These are phyloP conservation scores for Chrysoporthe deuterocubensis DNA, from an alignment of 2,329 filamentous ascomycete genomes.

Conservation along the genomic window DNA sequence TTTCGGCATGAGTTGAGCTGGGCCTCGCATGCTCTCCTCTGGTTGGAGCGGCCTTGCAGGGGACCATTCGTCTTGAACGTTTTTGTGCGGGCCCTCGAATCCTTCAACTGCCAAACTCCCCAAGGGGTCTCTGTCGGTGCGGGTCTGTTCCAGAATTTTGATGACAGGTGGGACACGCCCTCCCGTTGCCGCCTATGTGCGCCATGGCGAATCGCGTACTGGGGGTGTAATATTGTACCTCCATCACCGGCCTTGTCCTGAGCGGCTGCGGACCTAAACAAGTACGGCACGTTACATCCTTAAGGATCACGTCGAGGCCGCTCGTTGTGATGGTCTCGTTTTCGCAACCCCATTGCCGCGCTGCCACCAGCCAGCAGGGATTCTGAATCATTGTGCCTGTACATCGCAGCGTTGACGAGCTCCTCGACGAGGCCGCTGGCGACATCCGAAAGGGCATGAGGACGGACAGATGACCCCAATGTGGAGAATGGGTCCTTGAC, in stretches of 20 bases:
- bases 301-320: not conserved
- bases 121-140: not conserved
- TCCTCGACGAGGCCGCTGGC: not conserved
- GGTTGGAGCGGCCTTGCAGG: constrained; percentile 1
- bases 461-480: not conserved
- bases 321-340: not conserved
- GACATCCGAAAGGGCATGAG: not conserved
- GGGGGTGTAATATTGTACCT: not conserved
- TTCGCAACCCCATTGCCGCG: not conserved
- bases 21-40: not conserved
- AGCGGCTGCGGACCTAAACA: not conserved
- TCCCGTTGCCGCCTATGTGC: not conserved
- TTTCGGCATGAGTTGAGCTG: not conserved
- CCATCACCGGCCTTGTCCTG: not conserved
- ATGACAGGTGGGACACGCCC: not conserved
- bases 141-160: not conserved
- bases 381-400: not conserved
- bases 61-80: not conserved
- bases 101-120: not conserved
- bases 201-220: not conserved
- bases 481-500: not conserved
- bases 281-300: not conserved
- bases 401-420: not conserved
- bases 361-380: not conserved
- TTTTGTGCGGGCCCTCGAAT: constrained; percentile 1